Conservation (phyloP, 768 basidiomycete species). For the Lactarius indigo region DNA sequence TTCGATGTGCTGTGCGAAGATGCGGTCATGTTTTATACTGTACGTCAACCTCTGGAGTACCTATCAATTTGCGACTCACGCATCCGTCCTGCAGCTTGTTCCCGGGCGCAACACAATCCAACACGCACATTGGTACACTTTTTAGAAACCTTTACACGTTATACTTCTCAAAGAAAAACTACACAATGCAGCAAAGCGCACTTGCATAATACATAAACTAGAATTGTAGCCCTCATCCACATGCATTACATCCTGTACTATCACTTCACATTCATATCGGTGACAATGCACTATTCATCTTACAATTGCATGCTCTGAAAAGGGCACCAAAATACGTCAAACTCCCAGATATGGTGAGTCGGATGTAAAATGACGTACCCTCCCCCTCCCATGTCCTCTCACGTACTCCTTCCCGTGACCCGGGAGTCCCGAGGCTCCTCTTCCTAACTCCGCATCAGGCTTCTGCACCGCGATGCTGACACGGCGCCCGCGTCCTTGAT, state of each 20-base stretch:
- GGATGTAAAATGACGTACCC: not conserved
- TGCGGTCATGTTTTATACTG: constrained; percentile 15
- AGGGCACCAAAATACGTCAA: not conserved
- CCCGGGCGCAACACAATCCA: constrained; percentile 4
- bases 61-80: not conserved
- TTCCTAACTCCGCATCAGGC: not conserved
- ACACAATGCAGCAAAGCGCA: not conserved
- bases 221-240: not conserved
- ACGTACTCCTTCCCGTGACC: not conserved
- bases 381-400: constrained; percentile 14
- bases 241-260: not conserved
- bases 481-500: constrained; percentile 5
- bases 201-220: constrained; percentile 2
- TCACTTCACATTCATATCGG: not conserved
- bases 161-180: not conserved
- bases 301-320: constrained; percentile 14
- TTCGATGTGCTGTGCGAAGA: constrained; percentile 11
- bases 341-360: too few relatives aligned
- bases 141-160: not conserved
- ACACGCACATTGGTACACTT: constrained; percentile 16
- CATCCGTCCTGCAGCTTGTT: not conserved
- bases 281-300: not conserved
- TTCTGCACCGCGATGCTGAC: constrained; percentile 13
- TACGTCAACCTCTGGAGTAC: not conserved
- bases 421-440: not conserved